Percentiles rank a stretch among this genome's conserved stretches.
These are phyloP conservation scores for Hymenoscyphus infarciens DNA, from an alignment of 2,329 filamentous ascomycete species.

Conservation along the genomic window DNA sequence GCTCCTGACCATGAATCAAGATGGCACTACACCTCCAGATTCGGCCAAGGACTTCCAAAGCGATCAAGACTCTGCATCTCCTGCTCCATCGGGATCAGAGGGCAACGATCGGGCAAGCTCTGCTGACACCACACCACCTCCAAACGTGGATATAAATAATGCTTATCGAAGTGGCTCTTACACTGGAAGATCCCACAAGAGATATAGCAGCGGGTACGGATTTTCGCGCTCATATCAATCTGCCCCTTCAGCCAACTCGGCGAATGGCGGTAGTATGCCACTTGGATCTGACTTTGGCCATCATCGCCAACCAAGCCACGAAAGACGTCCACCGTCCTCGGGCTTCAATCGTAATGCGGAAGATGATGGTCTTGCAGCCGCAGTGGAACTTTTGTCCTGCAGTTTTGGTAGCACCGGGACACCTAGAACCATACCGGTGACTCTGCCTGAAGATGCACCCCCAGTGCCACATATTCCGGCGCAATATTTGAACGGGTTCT, in stretches of 20 bases:
- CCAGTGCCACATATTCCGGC: conserved; percentile 84
- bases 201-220: conserved; percentile 53
- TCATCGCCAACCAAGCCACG: conserved; percentile 69
- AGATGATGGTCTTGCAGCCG: conserved; percentile 81
- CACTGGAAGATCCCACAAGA: conserved; percentile 46
- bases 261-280: conserved; percentile 50
- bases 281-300: conserved; percentile 43
- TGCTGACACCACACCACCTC: conserved; percentile 87
- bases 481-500: conserved; percentile 65
- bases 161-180: conserved; percentile 43
- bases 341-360: conserved; percentile 75
- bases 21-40: conserved; percentile 60
- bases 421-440: conserved; percentile 59
- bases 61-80: conserved; percentile 78
- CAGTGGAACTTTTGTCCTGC: conserved; percentile 85
- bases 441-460: conserved; percentile 69
- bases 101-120: conserved; percentile 77
- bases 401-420: conserved; percentile 68
- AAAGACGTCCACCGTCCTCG: conserved; percentile 74
- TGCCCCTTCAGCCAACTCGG: conserved; percentile 50
- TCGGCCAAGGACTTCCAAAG: conserved; percentile 68
- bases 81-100: conserved; percentile 77
- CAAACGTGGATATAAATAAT: conserved; percentile 55
- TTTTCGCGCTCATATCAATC: conserved; percentile 83
- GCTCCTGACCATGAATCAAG: conserved; percentile 79